Base-by-base conservation (phyloP, 2,329 filamentous ascomycete species). In the Rutstroemia sp. region DNA sequence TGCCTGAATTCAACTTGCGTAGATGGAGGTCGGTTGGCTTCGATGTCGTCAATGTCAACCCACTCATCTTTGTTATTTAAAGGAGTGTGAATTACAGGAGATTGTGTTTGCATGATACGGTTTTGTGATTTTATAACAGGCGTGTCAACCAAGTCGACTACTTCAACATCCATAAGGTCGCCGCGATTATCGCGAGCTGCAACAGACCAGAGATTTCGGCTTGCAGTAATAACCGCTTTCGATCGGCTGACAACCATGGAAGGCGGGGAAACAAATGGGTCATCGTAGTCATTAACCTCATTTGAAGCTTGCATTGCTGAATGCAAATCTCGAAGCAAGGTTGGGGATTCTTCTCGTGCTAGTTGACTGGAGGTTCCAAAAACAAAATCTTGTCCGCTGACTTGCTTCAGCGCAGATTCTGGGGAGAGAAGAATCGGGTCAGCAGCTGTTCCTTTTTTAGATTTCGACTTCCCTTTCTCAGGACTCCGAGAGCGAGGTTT, bases 291-390 rank as follows among this genome's bases (percentile, higher is more conserved):
- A 16, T 71, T 64, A 1, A 69, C 57, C 48, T 73, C 64, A 57
- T 82, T 85, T 0, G 85, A 88, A 39, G 74, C 75, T 59, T 76
- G 77, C 61, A 88, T 78, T 1, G 83, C 85, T 53, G 75, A 67
- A 53, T 88, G 82, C 19, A 88, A 70, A 47, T 87, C 79, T 30
- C 79, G 77, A 16, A 88, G 70, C 23, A 85, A 78, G 0, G 79
- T 80, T 0, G 87, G 87, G 0, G 87, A 88, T 38, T 90, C 82
- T 56, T 90, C 87, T 54, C 79, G 74, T 14, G 85, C 86, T 23
- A 95, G 73, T 69, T 95, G 90, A 69, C 90, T 95, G 1, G 87
- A 92, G 0, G 90, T 94, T 1, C 90, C 90, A 71, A 95, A 95
- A 0, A 95, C 73, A 66, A 92, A 88, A 58, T 91, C 83, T 68